These are phyloP conservation scores for Strombidium stylifer DNA, from an alignment of 73 alveolate genomes.

Conservation along the genomic window DNA sequence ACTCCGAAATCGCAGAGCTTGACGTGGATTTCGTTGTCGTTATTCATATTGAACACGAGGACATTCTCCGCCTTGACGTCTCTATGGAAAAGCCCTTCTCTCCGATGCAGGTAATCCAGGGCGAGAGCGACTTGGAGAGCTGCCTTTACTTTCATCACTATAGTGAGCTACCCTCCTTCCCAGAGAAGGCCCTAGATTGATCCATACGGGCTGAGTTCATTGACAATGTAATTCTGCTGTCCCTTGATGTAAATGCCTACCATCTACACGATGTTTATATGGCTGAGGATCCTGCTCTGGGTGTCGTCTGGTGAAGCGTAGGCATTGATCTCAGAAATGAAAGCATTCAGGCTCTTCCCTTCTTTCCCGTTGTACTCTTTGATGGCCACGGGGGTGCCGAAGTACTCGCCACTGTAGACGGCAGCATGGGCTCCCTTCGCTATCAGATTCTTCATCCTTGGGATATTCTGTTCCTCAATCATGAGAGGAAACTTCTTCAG, in stretches of 20 bases:
- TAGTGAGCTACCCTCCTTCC: slow-evolving; percentile 48
- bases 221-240: slow-evolving; percentile 65
- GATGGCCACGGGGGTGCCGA: slow-evolving; percentile 43
- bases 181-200: slow-evolving; percentile 36
- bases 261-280: slow-evolving; percentile 83
- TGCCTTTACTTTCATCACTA: slow-evolving; percentile 60
- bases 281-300: too few relatives aligned
- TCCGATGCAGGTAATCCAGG: slow-evolving; percentile 71
- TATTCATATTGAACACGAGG: slow-evolving; percentile 38
- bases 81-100: slow-evolving; percentile 82
- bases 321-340: slow-evolving; percentile 36
- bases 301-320: slow-evolving; percentile 31
- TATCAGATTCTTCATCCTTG: slow-evolving; percentile 13
- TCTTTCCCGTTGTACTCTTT: slow-evolving; percentile 27
- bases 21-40: neutral
- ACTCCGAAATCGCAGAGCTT: slow-evolving; percentile 2
- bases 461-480: too few relatives aligned
- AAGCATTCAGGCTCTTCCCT: slow-evolving; percentile 12
- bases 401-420: slow-evolving; percentile 26
- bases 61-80: slow-evolving; percentile 85
- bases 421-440: slow-evolving; percentile 54
- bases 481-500: too few relatives aligned
- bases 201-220: slow-evolving; percentile 86
- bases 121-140: slow-evolving; percentile 89
- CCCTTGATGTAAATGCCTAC: slow-evolving; percentile 84